Evolutionary conservation across 495 filamentous ascomycete genomes (phyloP).

Genomic region (Aspergillus wentii): DNA sequence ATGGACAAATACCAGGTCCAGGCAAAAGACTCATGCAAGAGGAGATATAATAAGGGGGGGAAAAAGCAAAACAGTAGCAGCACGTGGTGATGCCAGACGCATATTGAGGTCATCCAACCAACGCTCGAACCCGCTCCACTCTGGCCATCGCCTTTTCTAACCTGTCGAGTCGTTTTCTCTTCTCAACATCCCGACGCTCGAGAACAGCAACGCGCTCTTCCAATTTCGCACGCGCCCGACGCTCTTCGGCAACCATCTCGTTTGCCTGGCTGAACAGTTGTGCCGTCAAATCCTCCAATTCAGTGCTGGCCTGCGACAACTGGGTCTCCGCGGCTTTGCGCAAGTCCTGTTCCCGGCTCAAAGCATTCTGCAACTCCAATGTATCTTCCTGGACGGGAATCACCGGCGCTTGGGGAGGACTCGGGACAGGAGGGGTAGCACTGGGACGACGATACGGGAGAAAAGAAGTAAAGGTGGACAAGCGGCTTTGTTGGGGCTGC

Average conservation of each 20-base stretch:
- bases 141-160: slow-evolving; percentile 75
- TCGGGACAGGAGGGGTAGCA: slow-evolving; percentile 23
- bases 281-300: slow-evolving; percentile 86
- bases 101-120: slow-evolving; percentile 46
- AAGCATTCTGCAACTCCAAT: slow-evolving; percentile 61
- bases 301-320: slow-evolving; percentile 63
- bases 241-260: slow-evolving; percentile 92
- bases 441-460: slow-evolving; percentile 56
- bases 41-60: slow-evolving; percentile 4
- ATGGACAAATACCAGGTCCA: no score
- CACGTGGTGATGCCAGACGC: no score
- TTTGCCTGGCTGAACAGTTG: slow-evolving; percentile 91
- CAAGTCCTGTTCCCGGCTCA: slow-evolving; percentile 65
- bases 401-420: slow-evolving; percentile 33
- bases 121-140: slow-evolving; percentile 66
- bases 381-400: slow-evolving; percentile 27
- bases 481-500: slow-evolving; percentile 36
- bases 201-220: slow-evolving; percentile 70
- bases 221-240: slow-evolving; percentile 70
- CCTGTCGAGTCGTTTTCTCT: slow-evolving; percentile 63
- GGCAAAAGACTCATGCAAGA: no score
- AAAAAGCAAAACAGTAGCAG: slow-evolving; percentile 4
- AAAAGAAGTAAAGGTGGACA: slow-evolving; percentile 61
- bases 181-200: slow-evolving; percentile 66
- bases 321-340: slow-evolving; percentile 71